Conservation (phyloP, 306 rosid species). For the Citrullus colocynthis region DNA sequence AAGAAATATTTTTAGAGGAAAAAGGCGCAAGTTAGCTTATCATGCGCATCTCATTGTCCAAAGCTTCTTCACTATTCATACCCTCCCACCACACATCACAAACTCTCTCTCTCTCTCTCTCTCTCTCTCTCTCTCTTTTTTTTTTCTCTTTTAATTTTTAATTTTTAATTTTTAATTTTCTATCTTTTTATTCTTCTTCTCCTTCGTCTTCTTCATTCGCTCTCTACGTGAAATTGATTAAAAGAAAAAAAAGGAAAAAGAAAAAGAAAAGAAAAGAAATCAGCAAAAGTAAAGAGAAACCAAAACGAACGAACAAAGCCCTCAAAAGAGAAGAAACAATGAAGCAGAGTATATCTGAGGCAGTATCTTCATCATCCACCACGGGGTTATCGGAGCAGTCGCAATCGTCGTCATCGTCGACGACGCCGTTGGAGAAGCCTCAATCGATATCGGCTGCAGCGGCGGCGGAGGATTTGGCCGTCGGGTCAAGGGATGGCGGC, state of each 20-base stretch:
- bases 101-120: background rate
- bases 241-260: background rate
- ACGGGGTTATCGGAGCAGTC: slow-evolving; percentile 37
- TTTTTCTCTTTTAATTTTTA: background rate
- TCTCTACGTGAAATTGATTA: background rate
- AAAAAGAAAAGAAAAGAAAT: background rate
- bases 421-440: slow-evolving; percentile 29
- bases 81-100: slow-evolving; percentile 23
- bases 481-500: slow-evolving; percentile 61
- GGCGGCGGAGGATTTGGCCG: slow-evolving; percentile 56
- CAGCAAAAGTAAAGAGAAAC: background rate
- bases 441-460: slow-evolving; percentile 41
- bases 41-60: slow-evolving; percentile 31
- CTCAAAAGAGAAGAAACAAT: slow-evolving; percentile 21
- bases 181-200: background rate
- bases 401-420: slow-evolving; percentile 35
- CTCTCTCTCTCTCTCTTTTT: accelerated
- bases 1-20: background rate
- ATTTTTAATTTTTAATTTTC: background rate
- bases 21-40: slow-evolving; percentile 27
- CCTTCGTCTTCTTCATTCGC: slow-evolving; percentile 1
- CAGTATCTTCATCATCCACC: slow-evolving; percentile 59
- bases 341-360: slow-evolving; percentile 78
- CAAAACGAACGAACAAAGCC: slow-evolving; percentile 10
- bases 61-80: slow-evolving; percentile 25